Evolutionary conservation across 345 rosid species (phyloP), one percentile per base, ranked within the genome.

Genomic region (Durio zibethinus): DNA sequence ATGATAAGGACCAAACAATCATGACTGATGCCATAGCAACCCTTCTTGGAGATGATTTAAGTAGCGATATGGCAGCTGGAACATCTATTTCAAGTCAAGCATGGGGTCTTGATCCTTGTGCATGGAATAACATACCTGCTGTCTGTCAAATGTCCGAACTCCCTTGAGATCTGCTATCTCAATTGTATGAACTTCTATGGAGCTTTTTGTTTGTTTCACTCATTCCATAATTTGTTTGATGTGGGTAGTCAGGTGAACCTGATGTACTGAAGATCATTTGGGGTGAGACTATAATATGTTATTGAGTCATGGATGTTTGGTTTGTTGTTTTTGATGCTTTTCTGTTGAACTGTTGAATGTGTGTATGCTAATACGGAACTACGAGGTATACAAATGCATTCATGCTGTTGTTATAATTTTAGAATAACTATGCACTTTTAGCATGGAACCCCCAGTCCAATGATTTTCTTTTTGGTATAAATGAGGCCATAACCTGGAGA

Each of bases 71-170:
- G 82, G 72, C 87, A 31, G 76, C 78, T n/a, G 97, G 83, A 72
- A 79, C 85, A 68, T 83, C 89, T 29, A 20, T 71, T 3, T 67
- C 84, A 4, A 85, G 86, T 84, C 92, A 89, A 65, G 88, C 83
- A 63, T 87, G 88, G 92, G 94, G 87, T 3, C 88, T 86, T n/a
- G 85, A 85, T 80, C 90, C 91, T 60, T 91, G 87, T 81, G 73
- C 91, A 20, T 96, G 98, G 99, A 90, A 89, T 80, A 91, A 86
- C 84, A 90, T 92, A 93, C 97, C 97, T 68, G 85, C 93, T 23
- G 92, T 92, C 73, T 92, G 92, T 83, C 91, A 88, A 78, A 88
- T 87, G 81, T 82, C 88, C 21, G 94, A 90, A 83, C 64, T 87
- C 31, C 91, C 91, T 23, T 88, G 85, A 88, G 64, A 10, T 75